A percentile compares a stretch with the other conserved stretches of the same genome.
Evolutionary conservation across 768 basidiomycete species (phyloP).

Genomic region (Kwoniella sp.): DNA sequence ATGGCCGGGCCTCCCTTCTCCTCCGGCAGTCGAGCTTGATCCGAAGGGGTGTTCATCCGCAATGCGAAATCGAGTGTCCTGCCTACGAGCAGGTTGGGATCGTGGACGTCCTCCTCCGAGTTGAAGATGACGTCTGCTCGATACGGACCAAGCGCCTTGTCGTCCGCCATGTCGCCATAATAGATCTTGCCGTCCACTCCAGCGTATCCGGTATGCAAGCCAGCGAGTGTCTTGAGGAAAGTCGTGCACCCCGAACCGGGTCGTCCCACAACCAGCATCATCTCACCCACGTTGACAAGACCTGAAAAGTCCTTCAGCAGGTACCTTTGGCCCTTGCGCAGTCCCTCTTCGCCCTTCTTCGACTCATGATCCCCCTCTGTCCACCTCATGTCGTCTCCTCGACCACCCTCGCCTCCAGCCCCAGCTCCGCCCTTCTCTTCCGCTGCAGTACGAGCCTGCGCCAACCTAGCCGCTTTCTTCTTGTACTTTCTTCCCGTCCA

Average conservation of each 20-base stretch:
- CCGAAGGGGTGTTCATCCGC: conserved; percentile 43
- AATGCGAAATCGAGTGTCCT: conserved; percentile 51
- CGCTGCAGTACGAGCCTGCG: conserved; percentile 28
- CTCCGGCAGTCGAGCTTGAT: conserved; percentile 24
- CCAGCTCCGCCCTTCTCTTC: conserved; percentile 35
- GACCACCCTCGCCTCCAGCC: conserved; percentile 14
- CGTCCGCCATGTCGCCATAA: conserved; percentile 62
- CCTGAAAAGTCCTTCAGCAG: conserved; percentile 64
- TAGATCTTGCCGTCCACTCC: conserved; percentile 68
- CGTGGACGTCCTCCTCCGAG: conserved; percentile 45
- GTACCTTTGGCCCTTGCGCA: conserved; percentile 42
- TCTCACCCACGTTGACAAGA: conserved; percentile 65
- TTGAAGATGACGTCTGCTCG: conserved; percentile 43
- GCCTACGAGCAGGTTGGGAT: conserved; percentile 47
- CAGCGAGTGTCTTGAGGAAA: conserved; percentile 75
- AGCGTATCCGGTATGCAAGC: conserved; percentile 70
- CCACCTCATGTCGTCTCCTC: conserved; percentile 23
- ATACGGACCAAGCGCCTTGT: conserved; percentile 34
- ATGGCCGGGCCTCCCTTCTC: conserved; percentile 31
- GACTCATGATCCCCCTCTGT: conserved; percentile 21
- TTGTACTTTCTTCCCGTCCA: conserved; percentile 41
- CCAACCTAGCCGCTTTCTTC: conserved; percentile 39
- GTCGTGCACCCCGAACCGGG: conserved; percentile 84
- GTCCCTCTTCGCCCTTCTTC: conserved; percentile 34
- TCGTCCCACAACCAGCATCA: conserved; percentile 67